phyloP scores from a whole-genome alignment of 805 yeast species.

The Candida ficus region DNA sequence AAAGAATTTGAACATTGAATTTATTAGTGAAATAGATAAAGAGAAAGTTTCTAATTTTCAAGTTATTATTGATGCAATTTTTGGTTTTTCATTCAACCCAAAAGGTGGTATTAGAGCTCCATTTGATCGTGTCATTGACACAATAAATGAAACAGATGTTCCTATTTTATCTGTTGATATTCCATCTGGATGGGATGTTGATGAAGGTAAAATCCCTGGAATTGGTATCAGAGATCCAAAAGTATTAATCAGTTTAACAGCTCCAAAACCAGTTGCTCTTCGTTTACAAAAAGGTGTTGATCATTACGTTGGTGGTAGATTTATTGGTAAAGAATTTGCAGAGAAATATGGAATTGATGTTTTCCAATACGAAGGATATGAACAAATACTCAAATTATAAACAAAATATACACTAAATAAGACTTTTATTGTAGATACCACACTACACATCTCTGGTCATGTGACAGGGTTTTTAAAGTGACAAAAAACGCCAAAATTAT shows the following conservation, averaged over 20 bases:
- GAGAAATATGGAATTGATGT: conserved; percentile 64
- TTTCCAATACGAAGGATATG: conserved; percentile 52
- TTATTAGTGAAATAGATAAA: conserved; percentile 38
- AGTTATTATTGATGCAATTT: conserved; percentile 71
- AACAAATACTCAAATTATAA: conserved; percentile 46
- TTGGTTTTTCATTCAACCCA: conserved; percentile 91
- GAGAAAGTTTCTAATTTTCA: conserved; percentile 22
- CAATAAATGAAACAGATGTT: conserved; percentile 32
- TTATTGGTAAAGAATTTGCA: conserved; percentile 64
- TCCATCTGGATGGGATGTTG: conserved; percentile 98
- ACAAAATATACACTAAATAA: too few relatives aligned
- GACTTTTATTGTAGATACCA: too few relatives aligned
- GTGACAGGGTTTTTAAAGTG: background rate
- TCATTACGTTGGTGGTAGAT: conserved; percentile 91
- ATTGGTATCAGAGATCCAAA: conserved; percentile 46
- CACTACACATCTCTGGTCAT: too few relatives aligned
- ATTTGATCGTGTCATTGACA: conserved; percentile 45
- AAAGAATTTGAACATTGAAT: conserved; percentile 53
- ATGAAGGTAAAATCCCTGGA: conserved; percentile 61
- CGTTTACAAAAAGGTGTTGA: conserved; percentile 38
- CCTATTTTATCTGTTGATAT: conserved; percentile 83
- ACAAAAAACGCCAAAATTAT: background rate
- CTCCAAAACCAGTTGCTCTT: conserved; percentile 85
- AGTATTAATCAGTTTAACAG: conserved; percentile 78
- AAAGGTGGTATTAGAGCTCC: conserved; percentile 68